A percentile compares a stretch with the other conserved stretches of the same genome.
phyloP scores from a whole-genome alignment of 208 protist genomes.

The Crithidia expoeki region DNA sequence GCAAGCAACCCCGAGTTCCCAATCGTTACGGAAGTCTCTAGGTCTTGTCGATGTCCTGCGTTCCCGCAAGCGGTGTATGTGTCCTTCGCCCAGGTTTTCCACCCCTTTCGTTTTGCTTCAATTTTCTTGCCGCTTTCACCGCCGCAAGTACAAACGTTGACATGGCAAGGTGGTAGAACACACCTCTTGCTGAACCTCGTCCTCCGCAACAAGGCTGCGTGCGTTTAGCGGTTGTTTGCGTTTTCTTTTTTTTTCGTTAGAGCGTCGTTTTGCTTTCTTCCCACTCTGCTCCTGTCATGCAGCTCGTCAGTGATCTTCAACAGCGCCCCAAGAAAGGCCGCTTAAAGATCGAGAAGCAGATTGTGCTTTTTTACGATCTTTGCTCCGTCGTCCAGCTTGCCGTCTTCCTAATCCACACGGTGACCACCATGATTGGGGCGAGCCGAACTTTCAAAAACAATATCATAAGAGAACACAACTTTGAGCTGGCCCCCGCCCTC shows the following conservation, averaged over 20 bases:
- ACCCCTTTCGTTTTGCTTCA: background rate
- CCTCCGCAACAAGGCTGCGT: too few species aligned
- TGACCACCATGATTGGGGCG: constrained; percentile 40
- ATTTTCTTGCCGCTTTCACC: background rate
- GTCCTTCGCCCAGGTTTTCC: too few species aligned
- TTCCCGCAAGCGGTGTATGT: too few species aligned
- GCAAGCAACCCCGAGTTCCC: too few species aligned
- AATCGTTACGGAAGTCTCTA: too few species aligned
- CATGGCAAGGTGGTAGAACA: background rate
- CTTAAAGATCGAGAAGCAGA: constrained; percentile 63
- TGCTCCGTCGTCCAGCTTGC: constrained; percentile 64
- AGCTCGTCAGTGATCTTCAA: constrained; percentile 78
- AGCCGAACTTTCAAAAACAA: constrained; percentile 55
- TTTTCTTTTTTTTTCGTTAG: constrained; percentile 27
- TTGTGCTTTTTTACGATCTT: constrained; percentile 60
- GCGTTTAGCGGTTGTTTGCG: background rate
- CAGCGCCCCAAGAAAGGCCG: constrained; percentile 70
- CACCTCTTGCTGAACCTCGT: background rate
- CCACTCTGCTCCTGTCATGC: constrained; percentile 43
- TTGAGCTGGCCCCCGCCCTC: constrained; percentile 45
- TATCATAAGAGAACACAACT: constrained; percentile 46
- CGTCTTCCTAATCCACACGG: constrained; percentile 58
- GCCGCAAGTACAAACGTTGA: background rate
- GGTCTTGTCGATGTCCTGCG: too few species aligned
- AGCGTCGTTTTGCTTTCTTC: background rate